Percentiles rank a stretch among this genome's conserved stretches.
phyloP scores from a whole-genome alignment of 805 yeast genomes.

The Cyberlindnera nakhonratchasimensis region DNA sequence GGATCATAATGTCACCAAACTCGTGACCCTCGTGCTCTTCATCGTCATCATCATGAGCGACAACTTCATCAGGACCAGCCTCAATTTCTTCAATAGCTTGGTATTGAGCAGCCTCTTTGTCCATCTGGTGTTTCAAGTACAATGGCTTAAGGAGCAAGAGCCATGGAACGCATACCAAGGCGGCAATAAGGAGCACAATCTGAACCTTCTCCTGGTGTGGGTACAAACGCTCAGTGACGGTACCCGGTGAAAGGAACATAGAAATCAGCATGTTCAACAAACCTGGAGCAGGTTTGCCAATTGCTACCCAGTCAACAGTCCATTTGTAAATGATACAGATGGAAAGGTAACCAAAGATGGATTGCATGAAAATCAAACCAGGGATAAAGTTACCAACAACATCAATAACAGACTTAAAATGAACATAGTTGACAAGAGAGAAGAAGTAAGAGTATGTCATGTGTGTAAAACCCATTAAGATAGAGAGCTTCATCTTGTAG shows the following conservation, averaged over 20 bases:
- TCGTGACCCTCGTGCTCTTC: constrained; percentile 46
- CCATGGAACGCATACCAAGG: constrained; percentile 91
- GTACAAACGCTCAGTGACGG: constrained; percentile 74
- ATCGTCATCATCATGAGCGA: constrained; percentile 10
- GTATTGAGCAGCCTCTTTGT: constrained; percentile 30
- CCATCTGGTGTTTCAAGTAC: constrained; percentile 51
- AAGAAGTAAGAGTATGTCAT: constrained; percentile 89
- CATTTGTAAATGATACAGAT: constrained; percentile 88
- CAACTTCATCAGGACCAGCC: constrained; percentile 32
- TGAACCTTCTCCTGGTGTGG: constrained; percentile 79
- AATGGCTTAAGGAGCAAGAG: constrained; percentile 76
- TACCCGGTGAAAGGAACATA: constrained; percentile 94
- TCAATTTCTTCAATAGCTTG: constrained; percentile 34
- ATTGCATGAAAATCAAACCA: constrained; percentile 91
- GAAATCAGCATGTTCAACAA: constrained; percentile 90
- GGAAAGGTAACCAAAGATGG: constrained; percentile 90
- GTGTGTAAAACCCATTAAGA: constrained; percentile 90
- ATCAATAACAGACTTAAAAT: constrained; percentile 70
- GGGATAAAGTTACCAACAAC: constrained; percentile 92
- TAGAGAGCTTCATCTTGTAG: constrained; percentile 94
- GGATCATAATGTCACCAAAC: constrained; percentile 93
- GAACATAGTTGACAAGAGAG: constrained; percentile 74
- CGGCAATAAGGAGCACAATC: constrained; percentile 64
- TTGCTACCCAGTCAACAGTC: constrained; percentile 86
- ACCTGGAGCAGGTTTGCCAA: constrained; percentile 82